Conservation (phyloP, 2,329 filamentous ascomycete species). For the Aspergillus arachidicola region DNA sequence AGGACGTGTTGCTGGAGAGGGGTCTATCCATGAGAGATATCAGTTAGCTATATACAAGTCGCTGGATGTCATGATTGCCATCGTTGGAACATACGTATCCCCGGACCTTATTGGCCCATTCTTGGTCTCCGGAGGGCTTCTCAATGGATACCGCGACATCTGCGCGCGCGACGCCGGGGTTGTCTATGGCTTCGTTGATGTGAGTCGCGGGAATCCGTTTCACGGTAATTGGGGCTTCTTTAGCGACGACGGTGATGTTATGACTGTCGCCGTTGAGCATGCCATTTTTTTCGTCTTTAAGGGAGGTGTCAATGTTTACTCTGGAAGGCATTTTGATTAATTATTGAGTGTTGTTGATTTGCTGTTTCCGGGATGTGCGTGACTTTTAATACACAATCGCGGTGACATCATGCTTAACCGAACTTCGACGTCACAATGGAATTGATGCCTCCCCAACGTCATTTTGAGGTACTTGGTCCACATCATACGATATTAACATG, state of each 20-base stretch:
- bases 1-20: background rate
- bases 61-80: background rate
- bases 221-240: background rate
- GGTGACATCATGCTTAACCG: background rate
- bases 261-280: background rate
- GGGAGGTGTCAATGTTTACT: background rate
- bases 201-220: background rate
- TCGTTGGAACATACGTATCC: slow-evolving; percentile 5
- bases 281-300: background rate
- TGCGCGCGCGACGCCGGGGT: slow-evolving; percentile 6
- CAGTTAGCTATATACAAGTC: background rate
- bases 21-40: background rate
- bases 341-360: background rate
- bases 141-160: slow-evolving; percentile 10
- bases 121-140: slow-evolving; percentile 7
- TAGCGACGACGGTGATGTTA: background rate
- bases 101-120: slow-evolving; percentile 6
- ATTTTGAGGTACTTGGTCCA: background rate
- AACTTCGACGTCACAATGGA: background rate
- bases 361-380: background rate
- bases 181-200: background rate
- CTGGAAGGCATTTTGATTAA: background rate
- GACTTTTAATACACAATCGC: background rate
- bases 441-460: background rate
- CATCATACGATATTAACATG: background rate